These are phyloP conservation scores for Nelumbo lutea DNA, from an alignment of 164 flowering plant genomes.

Conservation along the genomic window DNA sequence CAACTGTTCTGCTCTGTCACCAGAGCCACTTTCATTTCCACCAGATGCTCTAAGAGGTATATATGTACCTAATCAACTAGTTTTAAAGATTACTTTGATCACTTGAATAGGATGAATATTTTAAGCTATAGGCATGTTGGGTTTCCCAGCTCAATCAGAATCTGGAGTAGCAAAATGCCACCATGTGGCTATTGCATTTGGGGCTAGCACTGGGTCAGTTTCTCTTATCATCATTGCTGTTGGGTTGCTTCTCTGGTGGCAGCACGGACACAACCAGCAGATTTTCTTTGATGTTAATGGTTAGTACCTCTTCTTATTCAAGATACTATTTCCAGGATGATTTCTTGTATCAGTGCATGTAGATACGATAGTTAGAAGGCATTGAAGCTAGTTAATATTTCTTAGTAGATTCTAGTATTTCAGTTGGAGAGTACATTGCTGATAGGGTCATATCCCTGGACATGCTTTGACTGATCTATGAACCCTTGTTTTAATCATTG, in stretches of 20 bases:
- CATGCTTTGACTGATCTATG: no score
- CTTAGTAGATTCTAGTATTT: neutral
- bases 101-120: conserved; percentile 2
- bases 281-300: no score
- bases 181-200: conserved; percentile 47
- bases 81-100: neutral
- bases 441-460: no score
- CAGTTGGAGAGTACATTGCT: no score
- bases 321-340: neutral
- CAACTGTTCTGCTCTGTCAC: conserved; percentile 3
- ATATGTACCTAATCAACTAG: neutral
- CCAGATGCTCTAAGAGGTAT: conserved; percentile 63
- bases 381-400: no score
- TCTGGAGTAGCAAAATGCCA: conserved; percentile 35
- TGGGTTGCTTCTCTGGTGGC: conserved; percentile 65
- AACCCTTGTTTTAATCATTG: no score
- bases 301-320: neutral
- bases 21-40: conserved; percentile 23
- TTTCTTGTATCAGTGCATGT: neutral
- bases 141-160: conserved; percentile 37
- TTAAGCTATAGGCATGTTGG: conserved; percentile 11
- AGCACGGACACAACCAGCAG: no score
- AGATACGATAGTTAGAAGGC: no score
- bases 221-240: conserved; percentile 34
- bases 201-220: conserved; percentile 62